These are phyloP conservation scores for Pythium dissimile DNA, from an alignment of 352 stramenopile genomes.

Conservation along the genomic window DNA sequence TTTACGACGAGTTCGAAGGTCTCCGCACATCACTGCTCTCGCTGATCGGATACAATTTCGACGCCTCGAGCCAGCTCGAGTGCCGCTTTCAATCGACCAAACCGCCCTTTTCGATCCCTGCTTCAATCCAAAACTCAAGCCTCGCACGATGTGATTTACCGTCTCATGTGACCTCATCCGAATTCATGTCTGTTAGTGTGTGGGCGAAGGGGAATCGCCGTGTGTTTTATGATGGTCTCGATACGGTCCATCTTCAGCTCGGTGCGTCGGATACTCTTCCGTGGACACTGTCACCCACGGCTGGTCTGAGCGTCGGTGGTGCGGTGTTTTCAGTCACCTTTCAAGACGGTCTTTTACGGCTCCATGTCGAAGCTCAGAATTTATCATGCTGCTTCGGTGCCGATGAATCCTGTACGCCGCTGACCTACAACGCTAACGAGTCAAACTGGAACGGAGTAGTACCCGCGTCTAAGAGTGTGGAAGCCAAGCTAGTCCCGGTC, in stretches of 20 bases:
- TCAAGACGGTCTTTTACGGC: neutral
- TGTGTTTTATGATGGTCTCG: neutral
- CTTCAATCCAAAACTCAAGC: constrained; percentile 33
- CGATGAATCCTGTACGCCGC: neutral
- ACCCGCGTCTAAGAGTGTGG: neutral
- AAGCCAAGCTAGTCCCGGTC: neutral
- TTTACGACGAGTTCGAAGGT: neutral
- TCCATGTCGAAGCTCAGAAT: neutral
- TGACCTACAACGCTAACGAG: neutral
- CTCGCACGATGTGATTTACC: constrained; percentile 29
- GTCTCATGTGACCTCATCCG: too few relatives aligned
- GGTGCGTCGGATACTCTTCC: neutral
- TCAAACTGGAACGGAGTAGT: constrained; percentile 7
- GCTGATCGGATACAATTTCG: constrained; percentile 42
- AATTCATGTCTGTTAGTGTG: constrained; percentile 2
- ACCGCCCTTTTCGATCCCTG: constrained; percentile 22
- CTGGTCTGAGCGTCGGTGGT: neutral
- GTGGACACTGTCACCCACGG: constrained; percentile 1
- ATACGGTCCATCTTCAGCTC: neutral
- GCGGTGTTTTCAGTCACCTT: neutral
- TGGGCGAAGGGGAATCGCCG: constrained; percentile 2
- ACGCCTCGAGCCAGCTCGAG: constrained; percentile 20
- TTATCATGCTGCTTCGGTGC: constrained; percentile 16
- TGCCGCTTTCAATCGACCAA: constrained; percentile 36
- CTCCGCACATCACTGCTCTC: constrained; percentile 6